A percentile compares a stretch with the other conserved stretches of the same genome.
Conservation (phyloP, 2,329 filamentous ascomycete species). For the Pleomassaria siparia region DNA sequence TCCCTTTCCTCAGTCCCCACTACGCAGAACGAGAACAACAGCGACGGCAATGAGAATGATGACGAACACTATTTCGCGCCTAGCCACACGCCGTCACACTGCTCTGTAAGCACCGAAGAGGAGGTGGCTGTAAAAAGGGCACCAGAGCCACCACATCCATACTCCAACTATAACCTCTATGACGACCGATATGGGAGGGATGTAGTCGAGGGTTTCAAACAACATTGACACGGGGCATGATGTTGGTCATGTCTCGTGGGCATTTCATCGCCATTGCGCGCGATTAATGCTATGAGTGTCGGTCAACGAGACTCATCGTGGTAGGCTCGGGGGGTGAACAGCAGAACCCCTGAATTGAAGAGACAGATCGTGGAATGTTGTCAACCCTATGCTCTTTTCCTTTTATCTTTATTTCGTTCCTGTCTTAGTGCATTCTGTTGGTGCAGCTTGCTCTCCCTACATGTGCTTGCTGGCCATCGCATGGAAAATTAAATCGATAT, state of each 20-base stretch:
- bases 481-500: too few relatives aligned
- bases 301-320: too few relatives aligned
- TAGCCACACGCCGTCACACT: slow-evolving; percentile 12
- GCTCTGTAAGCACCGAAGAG: slow-evolving; percentile 5
- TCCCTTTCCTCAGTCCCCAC: neutral
- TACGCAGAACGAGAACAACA: neutral
- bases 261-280: too few relatives aligned
- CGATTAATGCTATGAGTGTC: too few relatives aligned
- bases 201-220: slow-evolving; percentile 5
- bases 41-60: slow-evolving; percentile 2
- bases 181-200: neutral
- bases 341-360: too few relatives aligned
- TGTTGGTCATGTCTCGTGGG: neutral
- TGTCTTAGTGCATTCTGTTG: too few relatives aligned
- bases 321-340: too few relatives aligned
- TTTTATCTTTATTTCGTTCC: too few relatives aligned
- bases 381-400: too few relatives aligned
- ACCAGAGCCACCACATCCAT: slow-evolving; percentile 7
- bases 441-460: too few relatives aligned
- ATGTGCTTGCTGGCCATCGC: too few relatives aligned
- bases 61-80: slow-evolving; percentile 10
- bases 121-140: neutral
- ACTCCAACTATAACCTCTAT: slow-evolving; percentile 4
- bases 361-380: too few relatives aligned
- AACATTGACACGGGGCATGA: neutral